Evolutionary conservation across 768 basidiomycete genomes (phyloP), one percentile per base, ranked within the genome.

Genomic region (Suillus variegatus): DNA sequence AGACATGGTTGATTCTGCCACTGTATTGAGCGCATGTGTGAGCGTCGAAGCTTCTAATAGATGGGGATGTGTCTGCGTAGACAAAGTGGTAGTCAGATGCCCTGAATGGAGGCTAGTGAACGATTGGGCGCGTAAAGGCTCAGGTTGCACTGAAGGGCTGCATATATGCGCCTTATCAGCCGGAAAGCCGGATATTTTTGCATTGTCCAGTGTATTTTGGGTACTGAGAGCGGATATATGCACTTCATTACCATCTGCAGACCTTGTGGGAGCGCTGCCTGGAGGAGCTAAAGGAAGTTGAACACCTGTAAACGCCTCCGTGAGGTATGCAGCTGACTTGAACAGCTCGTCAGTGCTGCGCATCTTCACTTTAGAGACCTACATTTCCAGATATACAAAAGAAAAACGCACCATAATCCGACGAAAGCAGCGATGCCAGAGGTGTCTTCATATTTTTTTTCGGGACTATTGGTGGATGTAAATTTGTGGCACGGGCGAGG

Each of bases 301-400:
- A n/a, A 70, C 69, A 18, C 76, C 74, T 38, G 73, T 77, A 35
- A 86, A 87, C 14, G 87, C 83, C 71, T 93, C 92, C 0, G 91
- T 89, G 64, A 93, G 82, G 69, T 90, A 92, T 7, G 88, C 87
- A 13, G 90, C 86, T 1, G 90, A 83, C 75, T 93, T 93, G 79
- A 87, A 85, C 47, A 92, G 83, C 71, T 93, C 92, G 70, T 93
- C 91, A 7, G 89, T 83, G 67, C 91, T 93, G 66, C 13, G 40
- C 1, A 28, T 38, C 7, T 25, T 18, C 4, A 16, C 38, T 41
- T 60, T 28, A 60, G 16, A 41, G 18, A 28, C 20, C 0, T 41
- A 41, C 6, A 41, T 3, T 16, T 41, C 16, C 25, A 60, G 40
- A 18, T 25, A 22, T 12, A 9, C 41, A 40, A 47, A 44, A 14